Evolutionary conservation across 2,329 filamentous ascomycete genomes (phyloP), one percentile per base, ranked within the genome.

Genomic region (Diaporthe longicolla): DNA sequence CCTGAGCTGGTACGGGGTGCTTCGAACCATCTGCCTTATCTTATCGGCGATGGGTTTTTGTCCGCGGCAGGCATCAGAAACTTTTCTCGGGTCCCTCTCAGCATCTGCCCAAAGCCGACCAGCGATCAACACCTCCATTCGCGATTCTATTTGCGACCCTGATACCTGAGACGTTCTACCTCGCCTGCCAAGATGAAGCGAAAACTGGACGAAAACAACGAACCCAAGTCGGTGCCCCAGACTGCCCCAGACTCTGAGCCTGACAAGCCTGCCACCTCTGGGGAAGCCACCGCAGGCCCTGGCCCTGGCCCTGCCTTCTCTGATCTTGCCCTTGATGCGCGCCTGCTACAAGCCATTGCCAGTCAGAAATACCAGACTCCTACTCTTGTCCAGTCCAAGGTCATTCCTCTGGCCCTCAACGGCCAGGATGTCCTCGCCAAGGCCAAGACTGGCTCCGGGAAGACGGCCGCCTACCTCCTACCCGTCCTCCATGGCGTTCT

Each of bases 391-490:
- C 97, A 99, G 84, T 89, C 91, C 55, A 93, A 93, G 83, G 94
- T 94, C 1, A 97, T 99, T 76, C 97, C 97, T 1, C 85, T 98
- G 50, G 95, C 94, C 29, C 87, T 98, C 24, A 91, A 95, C 77
- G 96, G 97, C 17, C 93, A 94, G 80, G 95, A 98, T 87, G 92
- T 99, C 63, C 87, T 98, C 52, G 95, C 95, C 71, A 95, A 96
- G 80, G 95, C 96, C 50, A 97, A 96, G 83, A 98, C 97, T 7
- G 97, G 97, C 17, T 98, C 95, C 5, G 97, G 97, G 78, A 99
- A 99, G 88, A 99, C 97, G 15, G 95, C 95, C n/a, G 96, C 97
- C 66, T 98, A 98, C 82, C 87, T 98, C 9, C 88, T 99, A 55
- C 97, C 97, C 1, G 89, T 98, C n/a, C 85, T 99, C 21, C 93